phyloP scores from a whole-genome alignment of 2,329 filamentous ascomycete species.

The Aspergillus cejpii region DNA sequence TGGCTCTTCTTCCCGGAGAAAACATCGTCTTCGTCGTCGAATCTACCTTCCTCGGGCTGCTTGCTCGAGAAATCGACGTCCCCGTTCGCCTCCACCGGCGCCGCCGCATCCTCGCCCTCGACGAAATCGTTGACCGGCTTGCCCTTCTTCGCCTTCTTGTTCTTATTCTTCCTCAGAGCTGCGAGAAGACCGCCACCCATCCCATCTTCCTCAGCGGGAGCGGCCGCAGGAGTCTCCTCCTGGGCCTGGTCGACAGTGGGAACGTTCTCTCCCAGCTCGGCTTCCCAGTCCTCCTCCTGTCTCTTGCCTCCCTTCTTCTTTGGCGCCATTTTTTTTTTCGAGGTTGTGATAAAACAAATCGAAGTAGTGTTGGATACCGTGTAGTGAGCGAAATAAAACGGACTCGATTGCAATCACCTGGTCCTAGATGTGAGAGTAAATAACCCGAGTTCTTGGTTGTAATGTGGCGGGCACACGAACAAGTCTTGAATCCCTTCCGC shows the following conservation, averaged over 20 bases:
- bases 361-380: too few species aligned
- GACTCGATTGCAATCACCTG: neutral
- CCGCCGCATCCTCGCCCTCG: conserved; percentile 57
- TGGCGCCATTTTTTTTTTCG: conserved; percentile 72
- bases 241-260: conserved; percentile 43
- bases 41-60: conserved; percentile 70
- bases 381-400: neutral
- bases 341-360: neutral
- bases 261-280: conserved; percentile 72
- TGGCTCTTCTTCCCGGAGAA: conserved; percentile 60
- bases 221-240: conserved; percentile 43
- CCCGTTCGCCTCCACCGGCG: conserved; percentile 28
- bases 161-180: conserved; percentile 72
- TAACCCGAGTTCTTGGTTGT: conserved; percentile 1
- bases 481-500: neutral
- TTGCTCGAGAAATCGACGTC: conserved; percentile 53
- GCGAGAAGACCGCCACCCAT: conserved; percentile 65
- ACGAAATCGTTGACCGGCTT: conserved; percentile 65
- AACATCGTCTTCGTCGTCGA: conserved; percentile 81
- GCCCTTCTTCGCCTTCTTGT: conserved; percentile 87
- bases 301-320: conserved; percentile 93
- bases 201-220: conserved; percentile 50
- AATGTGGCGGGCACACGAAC: conserved; percentile 9
- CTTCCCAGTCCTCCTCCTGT: conserved; percentile 87
- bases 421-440: neutral